Base-by-base conservation (phyloP, 2,329 filamentous ascomycete genomes). In the Hawksworthiomyces lignivorus region DNA sequence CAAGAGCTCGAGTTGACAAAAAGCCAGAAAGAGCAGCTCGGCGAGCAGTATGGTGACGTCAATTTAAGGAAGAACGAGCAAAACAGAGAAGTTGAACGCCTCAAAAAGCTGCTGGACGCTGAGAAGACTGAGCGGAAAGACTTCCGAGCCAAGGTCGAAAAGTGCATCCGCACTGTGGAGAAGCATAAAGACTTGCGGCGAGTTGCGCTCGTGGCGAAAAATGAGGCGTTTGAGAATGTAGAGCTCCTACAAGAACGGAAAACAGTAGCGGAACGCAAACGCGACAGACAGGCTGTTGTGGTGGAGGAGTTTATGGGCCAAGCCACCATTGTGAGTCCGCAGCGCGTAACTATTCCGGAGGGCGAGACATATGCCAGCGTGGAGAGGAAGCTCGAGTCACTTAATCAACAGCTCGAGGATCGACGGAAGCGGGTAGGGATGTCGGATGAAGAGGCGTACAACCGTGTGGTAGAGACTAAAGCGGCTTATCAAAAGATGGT, bases 381-480 rank as follows among this genome's bases (percentile, higher is more conserved):
- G 17, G 66, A 72, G 48, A 65, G 61, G 41, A 74, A 77, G 54
- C 73, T 73, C 44, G 52, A 71, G 1, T 72, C 70, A 28, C 62
- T 88, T 12, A 59, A 63, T 24, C 66, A 70, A 33, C 77, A 84
- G 53, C 62, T 87, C n/a, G 59, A 68, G 15, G 68, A 70, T 46
- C 71, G 76, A 41, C 71, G 77, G 44, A 62, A 65, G 38, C 33
- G 68, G 71, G 62, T 80, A 34, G 83, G 84, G 19, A 80, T 74
- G 39, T 69, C 74, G 17, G 78, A 84, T 39, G 68, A 82, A 47
- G 65, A 86, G 52, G 82, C 87, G 36, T 70, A 73, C 40, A 65
- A 72, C 24, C 63, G 67, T 8, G 62, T 69, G 27, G 52, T 58
- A 5, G 57, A 62, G 38, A 61, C 67, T 4, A 61, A 63, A 48